These are phyloP conservation scores for Eucalyptus curtisii DNA, from an alignment of 345 rosid genomes.

Conservation along the genomic window DNA sequence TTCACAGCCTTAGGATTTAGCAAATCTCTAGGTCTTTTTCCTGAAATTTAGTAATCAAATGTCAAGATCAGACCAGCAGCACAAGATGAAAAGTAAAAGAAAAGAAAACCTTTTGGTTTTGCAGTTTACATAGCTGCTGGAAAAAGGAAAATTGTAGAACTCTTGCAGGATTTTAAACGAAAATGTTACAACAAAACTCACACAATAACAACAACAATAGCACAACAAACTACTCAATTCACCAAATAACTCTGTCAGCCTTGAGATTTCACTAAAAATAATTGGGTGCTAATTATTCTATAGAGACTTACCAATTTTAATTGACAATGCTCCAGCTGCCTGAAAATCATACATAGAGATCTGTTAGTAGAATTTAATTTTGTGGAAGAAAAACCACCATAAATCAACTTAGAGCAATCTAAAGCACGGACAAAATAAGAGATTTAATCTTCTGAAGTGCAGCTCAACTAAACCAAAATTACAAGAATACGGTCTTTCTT, in stretches of 20 bases:
- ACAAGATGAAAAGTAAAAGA: background rate
- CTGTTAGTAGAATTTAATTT: background rate
- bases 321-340: conserved; percentile 96
- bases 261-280: background rate
- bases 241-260: background rate
- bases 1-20: conserved; percentile 88
- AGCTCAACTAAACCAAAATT: background rate
- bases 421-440: background rate
- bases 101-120: background rate
- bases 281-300: background rate
- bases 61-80: background rate
- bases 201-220: background rate
- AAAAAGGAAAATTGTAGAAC: background rate
- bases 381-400: background rate
- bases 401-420: background rate
- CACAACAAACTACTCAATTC: background rate
- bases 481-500: background rate
- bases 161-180: background rate
- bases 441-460: background rate
- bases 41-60: conserved; percentile 15
- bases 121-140: background rate
- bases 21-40: conserved; percentile 97
- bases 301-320: conserved; percentile 74
- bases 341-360: conserved; percentile 9
- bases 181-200: background rate